phyloP scores from a whole-genome alignment of 768 basidiomycete species.

The Tulasnella sp. region DNA sequence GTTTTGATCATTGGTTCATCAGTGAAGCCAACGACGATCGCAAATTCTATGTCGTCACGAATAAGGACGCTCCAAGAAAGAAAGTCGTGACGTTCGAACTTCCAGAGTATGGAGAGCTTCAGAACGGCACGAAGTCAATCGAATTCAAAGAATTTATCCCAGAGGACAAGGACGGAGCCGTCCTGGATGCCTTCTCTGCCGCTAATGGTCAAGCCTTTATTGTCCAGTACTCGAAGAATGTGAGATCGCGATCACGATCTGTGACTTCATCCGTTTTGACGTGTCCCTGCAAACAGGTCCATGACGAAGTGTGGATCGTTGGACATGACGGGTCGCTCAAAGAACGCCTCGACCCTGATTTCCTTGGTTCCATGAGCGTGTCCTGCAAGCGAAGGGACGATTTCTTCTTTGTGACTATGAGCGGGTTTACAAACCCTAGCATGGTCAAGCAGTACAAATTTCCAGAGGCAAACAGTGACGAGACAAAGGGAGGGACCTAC shows the following conservation, averaged over 20 bases:
- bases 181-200: constrained; percentile 24
- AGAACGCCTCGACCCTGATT: constrained; percentile 52
- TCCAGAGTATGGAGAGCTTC: constrained; percentile 22
- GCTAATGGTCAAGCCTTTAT: constrained; percentile 47
- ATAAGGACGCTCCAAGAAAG: constrained; percentile 50
- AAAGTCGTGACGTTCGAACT: constrained; percentile 56
- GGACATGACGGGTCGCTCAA: constrained; percentile 38
- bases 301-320: constrained; percentile 68
- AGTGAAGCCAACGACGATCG: constrained; percentile 57
- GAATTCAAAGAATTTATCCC: constrained; percentile 50
- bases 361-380: constrained; percentile 53
- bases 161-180: constrained; percentile 34
- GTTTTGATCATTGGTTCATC: not conserved
- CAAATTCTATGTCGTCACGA: constrained; percentile 51
- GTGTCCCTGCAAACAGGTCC: too few species aligned
- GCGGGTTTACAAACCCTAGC: constrained; percentile 61
- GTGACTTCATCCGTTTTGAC: too few species aligned
- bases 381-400: constrained; percentile 36
- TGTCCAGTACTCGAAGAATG: constrained; percentile 59
- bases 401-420: constrained; percentile 52
- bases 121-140: constrained; percentile 31
- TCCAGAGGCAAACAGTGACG: constrained; percentile 20
- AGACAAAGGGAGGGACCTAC: constrained; percentile 39
- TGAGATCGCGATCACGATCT: too few species aligned
- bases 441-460: constrained; percentile 56